Base-by-base conservation (phyloP, 2,329 filamentous ascomycete genomes). In the Monilinia vaccinii-corymbosi region DNA sequence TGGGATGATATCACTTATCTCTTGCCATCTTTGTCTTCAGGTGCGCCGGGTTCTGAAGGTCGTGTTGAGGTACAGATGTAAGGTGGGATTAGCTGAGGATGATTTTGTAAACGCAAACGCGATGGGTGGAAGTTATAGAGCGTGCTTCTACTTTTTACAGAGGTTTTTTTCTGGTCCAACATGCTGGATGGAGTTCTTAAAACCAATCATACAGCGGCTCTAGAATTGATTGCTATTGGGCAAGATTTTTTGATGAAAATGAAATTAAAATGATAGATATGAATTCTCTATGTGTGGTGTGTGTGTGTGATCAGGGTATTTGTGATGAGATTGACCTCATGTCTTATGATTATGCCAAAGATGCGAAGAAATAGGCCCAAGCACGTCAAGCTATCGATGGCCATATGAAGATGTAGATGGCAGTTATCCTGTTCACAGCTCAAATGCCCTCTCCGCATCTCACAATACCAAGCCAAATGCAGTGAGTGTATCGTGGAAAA, bases 1-100 rank as follows among this genome's bases (percentile, higher is more conserved):
- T 97, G 94, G 94, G 94, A 96, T 75, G 92, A 96, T 76, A 96
- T 96, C 74, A 96, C 91, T 68, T 96, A 96, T 79, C 84, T 96
- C 70, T 86, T 96, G 69, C 91, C 91, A 72, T 89, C 83, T 77
- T 80, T 96, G 64, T 82, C 87, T 74, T 82, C 82, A 62, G 85
- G 85, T 65, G 82, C 85, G 62, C 83, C 85, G 63, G 90, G 89
- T 69, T 81, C 81, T 65, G 90, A 95, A 79, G 89, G 89, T 69
- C 86, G 91, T 80, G 91, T 96, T 63, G 91, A 96, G 81, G 91
- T 96, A 70, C 84, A 86, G 75, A 81, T 94, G 75, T 73, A 73
- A 62, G 48, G 28, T 47, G 38, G 32, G 25, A 21, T 14, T 46
- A 31, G 8, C 10, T 21, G 13, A 16, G 31, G 52, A 47, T 25